phyloP scores from a whole-genome alignment of 2,329 filamentous ascomycete genomes.

The Paradendryphiella salina region DNA sequence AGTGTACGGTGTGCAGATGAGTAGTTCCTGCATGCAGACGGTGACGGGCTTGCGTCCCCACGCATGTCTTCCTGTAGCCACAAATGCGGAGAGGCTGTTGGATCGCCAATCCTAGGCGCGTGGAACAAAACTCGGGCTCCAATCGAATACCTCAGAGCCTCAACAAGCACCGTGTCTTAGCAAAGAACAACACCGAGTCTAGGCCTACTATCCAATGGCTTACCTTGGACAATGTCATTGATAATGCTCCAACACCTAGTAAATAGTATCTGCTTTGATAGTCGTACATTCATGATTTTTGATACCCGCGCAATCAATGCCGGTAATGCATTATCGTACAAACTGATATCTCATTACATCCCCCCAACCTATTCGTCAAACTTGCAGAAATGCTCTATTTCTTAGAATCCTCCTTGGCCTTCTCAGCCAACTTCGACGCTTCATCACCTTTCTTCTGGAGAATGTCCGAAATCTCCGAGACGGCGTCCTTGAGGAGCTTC shows the following conservation, averaged over 20 bases:
- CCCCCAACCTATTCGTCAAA: neutral
- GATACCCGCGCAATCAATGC: conserved; percentile 1
- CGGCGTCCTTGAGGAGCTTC: conserved; percentile 66
- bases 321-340: conserved; percentile 16
- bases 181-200: neutral
- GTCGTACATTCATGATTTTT: neutral
- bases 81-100: conserved; percentile 1
- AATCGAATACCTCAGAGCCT: neutral
- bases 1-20: conserved; percentile 17
- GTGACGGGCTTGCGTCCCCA: conserved; percentile 15
- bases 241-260: too few relatives aligned
- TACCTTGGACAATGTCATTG: too few relatives aligned
- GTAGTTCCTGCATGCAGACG: conserved; percentile 26
- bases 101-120: neutral
- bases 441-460: conserved; percentile 43
- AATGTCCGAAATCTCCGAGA: conserved; percentile 42
- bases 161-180: neutral
- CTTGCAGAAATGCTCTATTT: conserved; percentile 24
- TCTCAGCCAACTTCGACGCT: conserved; percentile 38
- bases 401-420: conserved; percentile 43
- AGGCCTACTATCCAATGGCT: neutral
- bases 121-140: neutral
- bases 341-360: conserved; percentile 1
- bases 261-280: too few relatives aligned
- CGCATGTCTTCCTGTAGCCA: conserved; percentile 2